Evolutionary conservation across 2,329 filamentous ascomycete species (phyloP).

Genomic region (Alternaria sp.): DNA sequence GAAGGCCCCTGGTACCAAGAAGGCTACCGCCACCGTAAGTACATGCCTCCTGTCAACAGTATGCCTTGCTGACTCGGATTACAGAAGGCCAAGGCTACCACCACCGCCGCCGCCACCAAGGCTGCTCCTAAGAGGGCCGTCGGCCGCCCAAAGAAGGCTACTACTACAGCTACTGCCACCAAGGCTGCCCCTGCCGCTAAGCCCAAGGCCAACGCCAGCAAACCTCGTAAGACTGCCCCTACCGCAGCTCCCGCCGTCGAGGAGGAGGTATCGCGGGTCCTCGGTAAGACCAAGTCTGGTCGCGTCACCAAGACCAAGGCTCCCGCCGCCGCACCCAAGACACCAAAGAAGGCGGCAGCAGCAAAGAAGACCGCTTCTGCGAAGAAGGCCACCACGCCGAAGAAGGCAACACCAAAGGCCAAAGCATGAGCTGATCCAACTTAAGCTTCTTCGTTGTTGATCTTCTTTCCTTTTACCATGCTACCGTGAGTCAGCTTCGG

Average conservation of each 20-base stretch:
- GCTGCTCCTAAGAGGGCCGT: conserved; percentile 35
- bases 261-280: conserved; percentile 70
- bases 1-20: conserved; percentile 36
- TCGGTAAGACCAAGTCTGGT: conserved; percentile 86
- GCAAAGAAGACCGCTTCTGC: conserved; percentile 49
- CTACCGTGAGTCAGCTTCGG: conserved; percentile 19
- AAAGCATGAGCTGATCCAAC: conserved; percentile 39
- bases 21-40: conserved; percentile 41
- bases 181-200: conserved; percentile 41
- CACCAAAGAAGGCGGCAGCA: conserved; percentile 49
- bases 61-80: conserved; percentile 23
- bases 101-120: conserved; percentile 30
- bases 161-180: conserved; percentile 33
- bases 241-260: conserved; percentile 70
- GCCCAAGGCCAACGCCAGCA: conserved; percentile 59
- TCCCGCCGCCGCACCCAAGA: conserved; percentile 43
- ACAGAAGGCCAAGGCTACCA: conserved; percentile 42
- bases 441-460: conserved; percentile 35
- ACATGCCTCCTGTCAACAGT: background rate
- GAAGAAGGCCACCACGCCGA: conserved; percentile 58
- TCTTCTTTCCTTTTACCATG: conserved; percentile 36
- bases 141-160: conserved; percentile 36
- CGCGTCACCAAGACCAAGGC: conserved; percentile 77
- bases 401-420: conserved; percentile 57
- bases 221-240: conserved; percentile 56